Evolutionary conservation across 306 rosid species (phyloP).

Genomic region (Parietaria judaica): DNA sequence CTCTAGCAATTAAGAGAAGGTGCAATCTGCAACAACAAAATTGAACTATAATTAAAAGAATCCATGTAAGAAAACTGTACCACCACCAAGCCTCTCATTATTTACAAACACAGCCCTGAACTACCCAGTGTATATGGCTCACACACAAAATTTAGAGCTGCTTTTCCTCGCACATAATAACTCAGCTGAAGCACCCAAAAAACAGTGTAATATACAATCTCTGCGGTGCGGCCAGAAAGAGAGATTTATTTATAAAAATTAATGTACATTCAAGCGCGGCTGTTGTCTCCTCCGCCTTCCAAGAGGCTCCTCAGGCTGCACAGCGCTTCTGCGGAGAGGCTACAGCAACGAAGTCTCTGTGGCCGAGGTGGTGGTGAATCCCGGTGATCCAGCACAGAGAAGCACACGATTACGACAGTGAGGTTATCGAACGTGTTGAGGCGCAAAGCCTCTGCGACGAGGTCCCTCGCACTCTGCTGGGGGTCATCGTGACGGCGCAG

Average conservation of each 20-base stretch:
- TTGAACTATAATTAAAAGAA: neutral
- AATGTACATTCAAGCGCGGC: constrained; percentile 26
- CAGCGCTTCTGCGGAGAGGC: constrained; percentile 85
- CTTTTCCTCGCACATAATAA: constrained; percentile 29
- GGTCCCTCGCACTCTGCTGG: constrained; percentile 71
- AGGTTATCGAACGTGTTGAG: constrained; percentile 75
- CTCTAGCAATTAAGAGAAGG: too few relatives aligned
- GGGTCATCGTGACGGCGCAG: constrained; percentile 76
- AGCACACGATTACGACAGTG: constrained; percentile 69
- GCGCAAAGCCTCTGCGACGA: constrained; percentile 76
- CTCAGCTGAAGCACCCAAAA: constrained; percentile 51
- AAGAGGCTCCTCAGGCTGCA: constrained; percentile 75
- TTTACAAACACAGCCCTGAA: constrained; percentile 33
- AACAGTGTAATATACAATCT: constrained; percentile 18
- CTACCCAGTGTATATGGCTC: neutral
- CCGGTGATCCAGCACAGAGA: constrained; percentile 40
- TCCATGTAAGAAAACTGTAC: neutral
- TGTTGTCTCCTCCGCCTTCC: constrained; percentile 44
- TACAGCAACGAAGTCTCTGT: constrained; percentile 61
- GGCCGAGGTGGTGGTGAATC: constrained; percentile 42
- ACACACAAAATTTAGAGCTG: constrained; percentile 45
- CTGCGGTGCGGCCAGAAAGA: neutral
- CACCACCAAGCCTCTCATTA: constrained; percentile 28
- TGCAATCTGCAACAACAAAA: too few relatives aligned
- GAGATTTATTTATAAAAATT: constrained; percentile 20